Evolutionary conservation across 2,329 filamentous ascomycete genomes (phyloP).

Genomic region (Fusarium paranaense): DNA sequence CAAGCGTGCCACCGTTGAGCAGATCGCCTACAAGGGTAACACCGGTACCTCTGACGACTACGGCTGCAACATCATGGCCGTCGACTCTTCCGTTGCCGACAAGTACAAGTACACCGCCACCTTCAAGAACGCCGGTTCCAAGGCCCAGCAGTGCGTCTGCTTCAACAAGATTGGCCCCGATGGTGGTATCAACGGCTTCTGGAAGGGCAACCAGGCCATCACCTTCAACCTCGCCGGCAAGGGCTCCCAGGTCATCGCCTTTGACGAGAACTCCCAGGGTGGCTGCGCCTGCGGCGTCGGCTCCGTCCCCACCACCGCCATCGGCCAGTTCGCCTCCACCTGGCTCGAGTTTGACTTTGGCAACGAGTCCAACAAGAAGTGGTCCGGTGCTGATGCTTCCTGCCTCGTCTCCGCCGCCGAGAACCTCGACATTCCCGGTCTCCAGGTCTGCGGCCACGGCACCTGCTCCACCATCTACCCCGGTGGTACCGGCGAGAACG

Average conservation of each 20-base stretch:
- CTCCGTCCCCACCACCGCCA: constrained; percentile 48
- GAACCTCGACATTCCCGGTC: constrained; percentile 47
- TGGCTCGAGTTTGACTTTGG: constrained; percentile 65
- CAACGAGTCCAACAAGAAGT: constrained; percentile 58
- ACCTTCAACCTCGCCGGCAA: constrained; percentile 55
- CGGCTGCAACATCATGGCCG: constrained; percentile 65
- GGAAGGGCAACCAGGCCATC: constrained; percentile 54
- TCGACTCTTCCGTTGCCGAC: constrained; percentile 50
- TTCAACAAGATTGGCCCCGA: constrained; percentile 65
- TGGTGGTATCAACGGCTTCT: constrained; percentile 61
- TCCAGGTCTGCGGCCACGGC: constrained; percentile 53
- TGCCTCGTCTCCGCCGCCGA: constrained; percentile 57
- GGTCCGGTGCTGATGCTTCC: constrained; percentile 64
- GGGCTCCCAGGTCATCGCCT: constrained; percentile 55
- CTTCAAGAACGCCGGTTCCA: constrained; percentile 53
- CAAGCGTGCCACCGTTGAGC: constrained; percentile 60
- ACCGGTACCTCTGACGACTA: constrained; percentile 54
- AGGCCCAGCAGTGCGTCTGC: constrained; percentile 55
- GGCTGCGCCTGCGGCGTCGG: constrained; percentile 57
- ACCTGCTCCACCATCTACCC: constrained; percentile 57
- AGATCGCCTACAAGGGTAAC: constrained; percentile 64
- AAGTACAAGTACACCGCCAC: constrained; percentile 59
- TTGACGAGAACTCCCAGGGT: constrained; percentile 61
- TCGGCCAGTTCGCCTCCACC: constrained; percentile 57
- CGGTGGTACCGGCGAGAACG: constrained; percentile 51